Conservation (phyloP, 768 basidiomycete species). For the Hortiboletus campestris region DNA sequence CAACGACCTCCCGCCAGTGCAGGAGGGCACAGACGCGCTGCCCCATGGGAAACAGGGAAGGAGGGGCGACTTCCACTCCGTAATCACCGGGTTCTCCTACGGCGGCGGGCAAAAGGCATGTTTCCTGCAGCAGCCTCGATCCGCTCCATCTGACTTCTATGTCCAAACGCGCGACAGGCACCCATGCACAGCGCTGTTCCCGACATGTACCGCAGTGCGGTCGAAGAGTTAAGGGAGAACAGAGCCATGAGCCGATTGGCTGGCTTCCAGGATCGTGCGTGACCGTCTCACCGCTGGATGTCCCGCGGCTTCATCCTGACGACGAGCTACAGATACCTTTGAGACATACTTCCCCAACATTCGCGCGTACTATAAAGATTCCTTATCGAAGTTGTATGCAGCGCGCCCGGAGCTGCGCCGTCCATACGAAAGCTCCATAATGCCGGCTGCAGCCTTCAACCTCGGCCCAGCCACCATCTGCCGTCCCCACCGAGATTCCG, state of each 20-base stretch:
- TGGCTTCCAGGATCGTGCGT: neutral
- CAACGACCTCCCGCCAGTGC: too few relatives aligned
- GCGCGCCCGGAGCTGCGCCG: fast-evolving
- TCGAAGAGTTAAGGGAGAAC: neutral
- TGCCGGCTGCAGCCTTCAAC: conserved; percentile 1
- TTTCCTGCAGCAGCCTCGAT: too few relatives aligned
- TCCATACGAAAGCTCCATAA: neutral
- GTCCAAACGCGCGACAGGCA: neutral
- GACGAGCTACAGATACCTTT: neutral
- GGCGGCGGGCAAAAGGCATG: neutral
- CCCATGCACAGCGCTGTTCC: neutral
- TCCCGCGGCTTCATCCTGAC: too few relatives aligned
- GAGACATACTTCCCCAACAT: neutral
- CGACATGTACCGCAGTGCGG: fast-evolving
- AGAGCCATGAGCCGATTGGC: neutral
- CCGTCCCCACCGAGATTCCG: neutral
- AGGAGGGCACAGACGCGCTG: too few relatives aligned
- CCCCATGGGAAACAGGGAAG: too few relatives aligned
- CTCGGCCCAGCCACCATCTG: neutral
- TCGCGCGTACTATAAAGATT: neutral
- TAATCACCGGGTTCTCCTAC: neutral
- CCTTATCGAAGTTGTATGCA: neutral
- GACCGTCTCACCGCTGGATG: neutral
- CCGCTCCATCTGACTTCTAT: too few relatives aligned
- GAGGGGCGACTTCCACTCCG: neutral